Percentiles rank a stretch among this genome's conserved stretches.
These are phyloP conservation scores for Sphagnum contortum DNA, from an alignment of 225 moss, liverwort and hornwort species.

Conservation along the genomic window DNA sequence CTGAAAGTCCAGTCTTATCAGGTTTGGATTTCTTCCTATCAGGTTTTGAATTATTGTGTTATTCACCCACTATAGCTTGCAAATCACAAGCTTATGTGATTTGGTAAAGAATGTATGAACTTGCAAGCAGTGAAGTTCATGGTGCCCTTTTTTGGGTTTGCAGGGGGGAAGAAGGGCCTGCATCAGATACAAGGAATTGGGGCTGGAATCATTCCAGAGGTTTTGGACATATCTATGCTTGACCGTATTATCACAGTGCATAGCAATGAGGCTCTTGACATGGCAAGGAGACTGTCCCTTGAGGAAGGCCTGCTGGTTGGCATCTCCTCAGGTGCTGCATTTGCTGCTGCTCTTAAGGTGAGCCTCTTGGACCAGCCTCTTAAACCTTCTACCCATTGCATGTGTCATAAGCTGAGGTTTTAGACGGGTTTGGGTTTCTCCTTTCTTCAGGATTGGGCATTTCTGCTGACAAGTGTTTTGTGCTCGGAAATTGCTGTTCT, in stretches of 20 bases:
- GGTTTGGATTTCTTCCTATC: constrained; percentile 18
- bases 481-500: neutral
- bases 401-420: neutral
- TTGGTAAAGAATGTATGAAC: neutral
- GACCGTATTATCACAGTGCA: constrained; percentile 63
- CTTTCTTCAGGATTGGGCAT: neutral
- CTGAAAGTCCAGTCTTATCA: constrained; percentile 62
- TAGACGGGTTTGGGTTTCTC: neutral
- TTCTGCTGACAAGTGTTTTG: neutral
- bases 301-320: constrained; percentile 81
- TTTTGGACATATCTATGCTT: constrained; percentile 54
- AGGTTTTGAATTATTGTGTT: neutral
- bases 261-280: constrained; percentile 46
- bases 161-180: constrained; percentile 59
- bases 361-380: neutral
- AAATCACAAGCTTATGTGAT: neutral
- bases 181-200: constrained; percentile 85
- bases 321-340: constrained; percentile 71
- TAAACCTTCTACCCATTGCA: too few relatives aligned
- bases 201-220: constrained; percentile 60
- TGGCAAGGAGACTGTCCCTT: constrained; percentile 47
- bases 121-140: too few relatives aligned
- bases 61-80: neutral
- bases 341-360: constrained; percentile 64
- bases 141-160: too few relatives aligned